Percentiles rank a stretch among this genome's conserved stretches.
These are phyloP conservation scores for Tuber umbilicatum DNA, from an alignment of 495 filamentous ascomycete species.

Conservation along the genomic window DNA sequence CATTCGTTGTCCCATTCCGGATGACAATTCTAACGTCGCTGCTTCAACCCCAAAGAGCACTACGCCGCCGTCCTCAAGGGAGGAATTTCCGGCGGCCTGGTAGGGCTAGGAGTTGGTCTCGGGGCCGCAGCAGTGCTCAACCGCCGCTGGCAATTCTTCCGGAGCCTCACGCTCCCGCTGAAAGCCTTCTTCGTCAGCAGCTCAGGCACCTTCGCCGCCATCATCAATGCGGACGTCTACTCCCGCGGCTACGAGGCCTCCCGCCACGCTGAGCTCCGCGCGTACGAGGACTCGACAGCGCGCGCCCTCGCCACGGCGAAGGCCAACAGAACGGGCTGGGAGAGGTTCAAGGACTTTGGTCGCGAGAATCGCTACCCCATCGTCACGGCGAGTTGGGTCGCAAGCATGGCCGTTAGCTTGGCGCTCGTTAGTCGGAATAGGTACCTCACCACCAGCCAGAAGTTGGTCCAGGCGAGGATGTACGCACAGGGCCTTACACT, in stretches of 20 bases:
- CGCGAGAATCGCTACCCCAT: slow-evolving; percentile 83
- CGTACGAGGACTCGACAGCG: slow-evolving; percentile 57
- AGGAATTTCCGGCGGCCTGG: slow-evolving; percentile 68
- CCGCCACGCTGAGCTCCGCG: slow-evolving; percentile 56
- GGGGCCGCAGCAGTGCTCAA: slow-evolving; percentile 40
- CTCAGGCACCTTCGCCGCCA: slow-evolving; percentile 71
- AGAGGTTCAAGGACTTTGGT: slow-evolving; percentile 56
- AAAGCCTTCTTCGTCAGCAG: slow-evolving; percentile 84
- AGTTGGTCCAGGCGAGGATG: slow-evolving; percentile 93
- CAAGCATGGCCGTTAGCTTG: slow-evolving; percentile 70
- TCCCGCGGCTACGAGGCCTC: slow-evolving; percentile 65
- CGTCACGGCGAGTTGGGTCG: slow-evolving; percentile 75
- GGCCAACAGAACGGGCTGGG: slow-evolving; percentile 51
- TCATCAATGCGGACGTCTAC: slow-evolving; percentile 76
- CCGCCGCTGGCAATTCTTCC: slow-evolving; percentile 53
- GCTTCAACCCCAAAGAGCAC: slow-evolving; percentile 43
- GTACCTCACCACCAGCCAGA: slow-evolving; percentile 71
- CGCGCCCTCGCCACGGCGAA: slow-evolving; percentile 48
- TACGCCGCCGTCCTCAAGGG: slow-evolving; percentile 66
- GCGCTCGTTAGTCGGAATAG: slow-evolving; percentile 70
- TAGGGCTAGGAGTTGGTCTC: slow-evolving; percentile 39
- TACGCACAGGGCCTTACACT: slow-evolving; percentile 96
- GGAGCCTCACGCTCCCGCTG: slow-evolving; percentile 76
- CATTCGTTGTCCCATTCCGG: too few species aligned
- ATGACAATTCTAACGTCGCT: not conserved